Evolutionary conservation across 495 filamentous ascomycete species (phyloP), one percentile per base, ranked within the genome.

Genomic region (Clavariopsis aquatica): DNA sequence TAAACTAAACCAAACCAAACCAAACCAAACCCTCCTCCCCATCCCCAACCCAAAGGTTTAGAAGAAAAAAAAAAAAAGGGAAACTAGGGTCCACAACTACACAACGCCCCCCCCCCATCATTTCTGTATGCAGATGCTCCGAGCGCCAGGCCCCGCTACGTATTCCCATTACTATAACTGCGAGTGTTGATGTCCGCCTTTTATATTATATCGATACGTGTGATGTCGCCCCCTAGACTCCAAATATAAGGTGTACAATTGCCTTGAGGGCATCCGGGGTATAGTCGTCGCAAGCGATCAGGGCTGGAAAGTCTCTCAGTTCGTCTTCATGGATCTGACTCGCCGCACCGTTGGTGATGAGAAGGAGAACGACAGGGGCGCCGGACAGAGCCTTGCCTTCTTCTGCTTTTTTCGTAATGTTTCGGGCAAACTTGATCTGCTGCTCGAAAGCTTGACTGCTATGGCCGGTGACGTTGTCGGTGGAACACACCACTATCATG

Each of bases 401-500:
- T 23, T 27, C 23, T 29, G 55, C 52, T n/a, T 52, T 52, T 13
- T 49, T 28, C 12, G 53, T 13, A 23, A 65, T 34, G 15, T 60
- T 61, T 20, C 45, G 24, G 36, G 60, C 65, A 45, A 71, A 71
- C 20, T 60, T 58, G 17, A 27, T 43, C 45, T 71, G 69, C 23
- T 60, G 28, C 20, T 62, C 29, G 56, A 34, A 65, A 12, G 46
- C 65, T 10, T 38, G 20, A 17, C 27, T 17, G 20, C 61, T 60
- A 15, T 57, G 43, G n/a, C 20, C 15, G 17, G 38, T 23, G 29
- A 64, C 60, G 43, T 57, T 63, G 19, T 63, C 47, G 10, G 56
- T 57, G 17, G 49, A 36, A 31, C 67, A 70, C 9, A 66, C 52
- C 31, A 70, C 68, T 9, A 77, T 52, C 0, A 78, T 52, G 45